These are phyloP conservation scores for Hyphopichia wangnamkhiaoensis DNA, from an alignment of 1,139 yeast species.

Conservation along the genomic window DNA sequence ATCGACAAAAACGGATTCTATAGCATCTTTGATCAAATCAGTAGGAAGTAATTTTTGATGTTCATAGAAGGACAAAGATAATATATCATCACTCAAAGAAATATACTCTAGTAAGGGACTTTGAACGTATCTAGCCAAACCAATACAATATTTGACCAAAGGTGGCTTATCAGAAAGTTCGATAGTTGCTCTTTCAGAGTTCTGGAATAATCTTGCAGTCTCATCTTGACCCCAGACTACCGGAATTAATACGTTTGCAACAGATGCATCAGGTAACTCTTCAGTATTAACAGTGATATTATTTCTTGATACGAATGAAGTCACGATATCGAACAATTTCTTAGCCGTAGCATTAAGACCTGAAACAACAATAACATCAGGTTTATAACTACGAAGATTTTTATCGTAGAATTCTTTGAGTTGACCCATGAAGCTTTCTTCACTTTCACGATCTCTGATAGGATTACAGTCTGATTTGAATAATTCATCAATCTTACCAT, in stretches of 20 bases:
- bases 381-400: conserved; percentile 42
- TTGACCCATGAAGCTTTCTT: conserved; percentile 57
- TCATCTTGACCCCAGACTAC: conserved; percentile 91
- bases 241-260: conserved; percentile 43
- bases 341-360: conserved; percentile 82
- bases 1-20: conserved; percentile 86
- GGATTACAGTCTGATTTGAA: conserved; percentile 80
- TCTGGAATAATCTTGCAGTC: conserved; percentile 85
- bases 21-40: conserved; percentile 64
- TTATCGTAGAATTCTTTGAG: conserved; percentile 45
- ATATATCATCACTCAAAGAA: conserved; percentile 71
- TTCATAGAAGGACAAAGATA: conserved; percentile 71
- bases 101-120: conserved; percentile 89
- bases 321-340: conserved; percentile 57
- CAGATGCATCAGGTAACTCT: conserved; percentile 37
- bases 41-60: conserved; percentile 71
- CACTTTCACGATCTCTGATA: conserved; percentile 54
- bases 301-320: conserved; percentile 58
- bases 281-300: conserved; percentile 58
- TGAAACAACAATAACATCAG: conserved; percentile 88
- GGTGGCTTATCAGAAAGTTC: conserved; percentile 91
- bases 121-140: conserved; percentile 87
- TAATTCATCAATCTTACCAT: conserved; percentile 74
- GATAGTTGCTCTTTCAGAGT: conserved; percentile 69
- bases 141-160: conserved; percentile 82